phyloP scores from a whole-genome alignment of 2,329 filamentous ascomycete genomes.

The Curvularia lunata region DNA sequence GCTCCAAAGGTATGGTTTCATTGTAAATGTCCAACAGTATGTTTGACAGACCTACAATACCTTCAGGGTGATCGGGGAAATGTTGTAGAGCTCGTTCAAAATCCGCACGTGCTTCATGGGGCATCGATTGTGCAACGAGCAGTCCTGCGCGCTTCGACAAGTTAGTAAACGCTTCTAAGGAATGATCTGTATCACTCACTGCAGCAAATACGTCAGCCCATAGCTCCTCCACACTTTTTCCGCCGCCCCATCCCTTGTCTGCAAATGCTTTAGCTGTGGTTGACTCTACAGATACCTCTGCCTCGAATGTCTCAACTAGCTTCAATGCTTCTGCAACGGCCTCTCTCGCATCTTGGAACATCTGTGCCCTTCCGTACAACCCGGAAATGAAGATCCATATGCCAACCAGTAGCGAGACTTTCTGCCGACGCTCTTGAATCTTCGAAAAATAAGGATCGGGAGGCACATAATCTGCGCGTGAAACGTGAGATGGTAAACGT shows the following conservation, averaged over 20 bases:
- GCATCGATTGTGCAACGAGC: conserved; percentile 64
- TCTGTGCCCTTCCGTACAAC: conserved; percentile 81
- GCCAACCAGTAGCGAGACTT: conserved; percentile 68
- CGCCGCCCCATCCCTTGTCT: conserved; percentile 75
- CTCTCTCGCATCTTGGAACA: conserved; percentile 79
- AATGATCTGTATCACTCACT: conserved; percentile 58
- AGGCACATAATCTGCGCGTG: conserved; percentile 41
- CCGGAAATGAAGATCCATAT: conserved; percentile 91
- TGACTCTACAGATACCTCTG: conserved; percentile 66
- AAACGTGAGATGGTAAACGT: conserved; percentile 51
- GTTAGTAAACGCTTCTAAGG: neutral
- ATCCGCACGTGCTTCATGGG: conserved; percentile 73
- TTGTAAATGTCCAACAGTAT: conserved; percentile 86
- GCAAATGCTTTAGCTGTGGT: conserved; percentile 68
- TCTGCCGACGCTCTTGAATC: conserved; percentile 61
- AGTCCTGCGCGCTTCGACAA: conserved; percentile 69
- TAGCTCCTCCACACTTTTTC: conserved; percentile 81
- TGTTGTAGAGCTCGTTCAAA: conserved; percentile 85
- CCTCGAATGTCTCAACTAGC: conserved; percentile 74
- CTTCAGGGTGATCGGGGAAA: conserved; percentile 77
- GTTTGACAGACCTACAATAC: conserved; percentile 81
- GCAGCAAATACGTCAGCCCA: conserved; percentile 85
- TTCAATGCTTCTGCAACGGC: conserved; percentile 83
- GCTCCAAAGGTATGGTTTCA: conserved; percentile 65
- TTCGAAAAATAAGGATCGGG: conserved; percentile 58